Conservation (phyloP, 2,329 filamentous ascomycete species). For the Colletotrichum tropicale region DNA sequence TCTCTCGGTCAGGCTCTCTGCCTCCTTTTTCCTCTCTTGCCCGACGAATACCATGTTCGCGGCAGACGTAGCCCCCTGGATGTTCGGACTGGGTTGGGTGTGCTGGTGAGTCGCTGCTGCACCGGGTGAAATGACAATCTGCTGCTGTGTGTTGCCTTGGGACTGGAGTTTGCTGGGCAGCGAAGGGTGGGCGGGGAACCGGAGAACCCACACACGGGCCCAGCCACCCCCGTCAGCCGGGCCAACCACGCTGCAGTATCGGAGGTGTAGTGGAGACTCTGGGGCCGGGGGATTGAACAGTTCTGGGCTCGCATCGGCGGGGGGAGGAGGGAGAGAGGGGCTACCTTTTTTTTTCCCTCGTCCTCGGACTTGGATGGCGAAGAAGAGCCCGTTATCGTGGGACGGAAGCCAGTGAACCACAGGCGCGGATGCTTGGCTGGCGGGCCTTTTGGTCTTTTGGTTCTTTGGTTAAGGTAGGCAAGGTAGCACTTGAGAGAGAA, state of each 20-base stretch:
- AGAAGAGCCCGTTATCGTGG: not conserved
- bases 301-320: not conserved
- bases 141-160: not conserved
- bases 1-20: not conserved
- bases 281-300: not conserved
- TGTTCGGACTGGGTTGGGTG: not conserved
- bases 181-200: not conserved
- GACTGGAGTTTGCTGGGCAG: not conserved
- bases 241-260: not conserved
- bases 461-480: not conserved
- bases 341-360: not conserved
- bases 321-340: not conserved
- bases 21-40: not conserved
- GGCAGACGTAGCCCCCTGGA: not conserved
- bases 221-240: not conserved
- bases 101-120: not conserved
- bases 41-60: not conserved
- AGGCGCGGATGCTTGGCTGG: not conserved
- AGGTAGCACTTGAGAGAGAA: not conserved
- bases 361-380: not conserved
- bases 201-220: not conserved
- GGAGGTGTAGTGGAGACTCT: not conserved
- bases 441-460: not conserved
- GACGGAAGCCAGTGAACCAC: not conserved
- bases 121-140: not conserved